phyloP scores from a whole-genome alignment of 441 rosid genomes.

The Hura crepitans region DNA sequence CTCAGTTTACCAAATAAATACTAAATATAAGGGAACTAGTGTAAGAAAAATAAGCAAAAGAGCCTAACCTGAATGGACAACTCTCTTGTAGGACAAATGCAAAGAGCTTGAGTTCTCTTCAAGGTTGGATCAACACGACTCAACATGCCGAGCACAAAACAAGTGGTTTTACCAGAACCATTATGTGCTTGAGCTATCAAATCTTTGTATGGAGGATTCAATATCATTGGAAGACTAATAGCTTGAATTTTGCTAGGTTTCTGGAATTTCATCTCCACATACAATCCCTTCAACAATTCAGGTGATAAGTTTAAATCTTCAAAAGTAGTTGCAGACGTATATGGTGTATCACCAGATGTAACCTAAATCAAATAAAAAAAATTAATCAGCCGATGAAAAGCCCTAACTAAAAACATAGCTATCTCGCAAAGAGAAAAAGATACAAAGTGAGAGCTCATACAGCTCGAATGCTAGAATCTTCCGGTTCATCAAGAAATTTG shows the following conservation, averaged over 20 bases:
- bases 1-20: not conserved
- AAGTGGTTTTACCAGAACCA: conserved; percentile 96
- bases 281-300: conserved; percentile 79
- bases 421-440: not conserved
- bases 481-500: conserved; percentile 77
- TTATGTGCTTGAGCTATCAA: conserved; percentile 93
- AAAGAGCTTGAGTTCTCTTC: conserved; percentile 79
- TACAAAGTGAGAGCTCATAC: conserved; percentile 32
- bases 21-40: not conserved
- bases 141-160: conserved; percentile 93
- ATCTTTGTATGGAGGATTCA: conserved; percentile 79
- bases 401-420: not conserved
- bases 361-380: conserved; percentile 38
- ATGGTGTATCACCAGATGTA: conserved; percentile 69
- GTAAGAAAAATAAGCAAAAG: not conserved
- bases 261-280: conserved; percentile 85
- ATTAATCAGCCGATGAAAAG: not conserved
- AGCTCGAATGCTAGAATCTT: conserved; percentile 70
- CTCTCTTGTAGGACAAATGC: conserved; percentile 93
- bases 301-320: conserved; percentile 79
- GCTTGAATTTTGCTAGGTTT: conserved; percentile 97
- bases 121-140: conserved; percentile 66
- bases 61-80: conserved; percentile 75
- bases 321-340: conserved; percentile 69
- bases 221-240: conserved; percentile 83